Conservation (phyloP, 1,284 basidiomycete species). For the Cutaneotrichosporon cyanovorans region DNA sequence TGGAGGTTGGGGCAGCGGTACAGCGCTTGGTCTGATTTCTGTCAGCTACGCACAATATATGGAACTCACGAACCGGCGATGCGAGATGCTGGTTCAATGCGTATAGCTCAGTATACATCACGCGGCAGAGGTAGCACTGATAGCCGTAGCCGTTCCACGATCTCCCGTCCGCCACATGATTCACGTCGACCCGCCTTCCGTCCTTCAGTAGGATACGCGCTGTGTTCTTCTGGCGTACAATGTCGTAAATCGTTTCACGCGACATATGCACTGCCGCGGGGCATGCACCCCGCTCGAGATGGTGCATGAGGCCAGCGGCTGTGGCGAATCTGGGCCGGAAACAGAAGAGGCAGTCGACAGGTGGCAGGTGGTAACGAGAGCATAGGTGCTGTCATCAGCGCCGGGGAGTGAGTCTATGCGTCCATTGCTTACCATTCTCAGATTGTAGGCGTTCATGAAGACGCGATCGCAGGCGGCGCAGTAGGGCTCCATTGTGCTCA, state of each 20-base stretch:
- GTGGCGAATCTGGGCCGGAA: neutral
- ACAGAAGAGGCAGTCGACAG: constrained; percentile 3
- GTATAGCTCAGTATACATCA: neutral
- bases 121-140: constrained; percentile 3
- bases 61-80: neutral
- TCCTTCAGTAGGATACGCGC: constrained; percentile 4
- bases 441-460: neutral
- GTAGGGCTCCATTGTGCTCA: neutral
- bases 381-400: constrained; percentile 4
- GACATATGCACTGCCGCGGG: neutral
- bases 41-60: too few species aligned
- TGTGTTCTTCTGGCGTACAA: constrained; percentile 5
- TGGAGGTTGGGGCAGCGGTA: constrained; percentile 8
- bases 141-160: constrained; percentile 4
- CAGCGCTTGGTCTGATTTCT: neutral
- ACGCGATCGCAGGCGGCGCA: constrained; percentile 4
- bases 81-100: constrained; percentile 3
- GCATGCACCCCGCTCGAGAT: constrained; percentile 7
- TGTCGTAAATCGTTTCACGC: constrained; percentile 3
- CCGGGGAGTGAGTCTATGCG: too few species aligned
- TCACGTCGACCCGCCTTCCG: neutral
- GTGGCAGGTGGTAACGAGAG: constrained; percentile 1
- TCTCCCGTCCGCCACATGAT: neutral
- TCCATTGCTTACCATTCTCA: neutral
- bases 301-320: constrained; percentile 8